Evolutionary conservation across 2,329 filamentous ascomycete species (phyloP), one percentile per base, ranked within the genome.

Genomic region (Colletotrichum chrysophilum): DNA sequence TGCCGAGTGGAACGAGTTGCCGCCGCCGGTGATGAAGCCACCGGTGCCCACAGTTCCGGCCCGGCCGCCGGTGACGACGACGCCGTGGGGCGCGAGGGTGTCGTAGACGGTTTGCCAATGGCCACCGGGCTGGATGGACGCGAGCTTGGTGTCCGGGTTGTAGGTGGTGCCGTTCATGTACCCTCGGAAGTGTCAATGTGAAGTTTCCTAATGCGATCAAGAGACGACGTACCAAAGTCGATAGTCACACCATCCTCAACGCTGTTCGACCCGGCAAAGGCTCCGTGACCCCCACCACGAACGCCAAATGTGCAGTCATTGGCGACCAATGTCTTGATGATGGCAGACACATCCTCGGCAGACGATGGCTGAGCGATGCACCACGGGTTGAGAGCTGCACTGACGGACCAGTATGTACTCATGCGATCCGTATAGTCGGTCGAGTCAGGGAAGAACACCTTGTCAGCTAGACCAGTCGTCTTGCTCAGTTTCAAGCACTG

Each of bases 61-160:
- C 6, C 84, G 82, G 2, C 83, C 84, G 61, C 84, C 84, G 9
- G 83, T 80, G 13, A 84, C 82, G 7, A 79, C 79, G 3, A 85
- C 78, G 3, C 82, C 82, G 28, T 82, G 65, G 7, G 80, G 81
- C 2, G 81, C 82, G 21, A 87, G 80, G 1, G 79, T 78, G 34
- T 81, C 78, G 64, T 86, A 87, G 4, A 87, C 85, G 64, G 82
- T 80, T 34, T 81, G 79, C 85, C 85, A 87, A 56, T 80, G 81
- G 16, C 79, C 80, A 7, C 85, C 85, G 2, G 86, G 83, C 9
- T 82, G 82, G 7, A 87, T 78, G 2, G 77, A 80, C 2, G 81
- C 85, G 3, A 82, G 77, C 10, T 81, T 80, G 7, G 78, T 80
- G 1, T 80, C 77, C 0, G 78, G 62, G 55, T 85, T 70, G 28